Base-by-base conservation (phyloP, 2,329 filamentous ascomycete genomes). In the Fusarium sp. region DNA sequence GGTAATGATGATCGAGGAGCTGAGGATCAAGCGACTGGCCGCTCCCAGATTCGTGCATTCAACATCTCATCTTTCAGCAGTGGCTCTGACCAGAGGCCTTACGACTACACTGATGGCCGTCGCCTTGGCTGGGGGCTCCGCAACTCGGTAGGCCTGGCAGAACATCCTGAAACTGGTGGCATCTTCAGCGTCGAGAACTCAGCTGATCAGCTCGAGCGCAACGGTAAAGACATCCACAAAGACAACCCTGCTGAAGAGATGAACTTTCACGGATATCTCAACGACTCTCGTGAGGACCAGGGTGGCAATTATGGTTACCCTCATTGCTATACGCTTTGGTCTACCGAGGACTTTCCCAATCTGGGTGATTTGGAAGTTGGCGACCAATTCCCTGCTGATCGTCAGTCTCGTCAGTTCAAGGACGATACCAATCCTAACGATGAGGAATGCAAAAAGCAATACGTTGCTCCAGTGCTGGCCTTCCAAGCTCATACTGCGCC, bases 211-310 rank as follows among this genome's bases (percentile, higher is more conserved):
- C 83, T 93, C 18, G 79, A 80, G 16, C 85, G 91, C 32, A 79
- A 84, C 50, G 87, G 86, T 12, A 71, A 83, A n/a, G 89, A 91
- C 65, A 85, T 92, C 46, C 89, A 91, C 71, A 78, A 87, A 64
- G 84, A 92, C 73, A 94, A 94, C 74, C 91, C 91, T 0, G 91
- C 85, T 18, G 92, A 94, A 76, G 90, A 94, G 79, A 79, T 94
- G 77, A 93, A 94, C 78, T 92, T 88, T 77, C 88, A 91, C 64
- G 91, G 91, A 6, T 86, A 84, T 61, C 81, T 92, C 49, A 78
- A 79, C 64, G 74, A 78, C 16, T 72, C 78, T 12, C 18, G 9
- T 27, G 75, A 69, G 14, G 59, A 77, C 22, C 77, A 80, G 58
- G 83, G 82, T 18, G 79, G 78, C 5, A 92, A 93, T 78, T 91